These are phyloP conservation scores for Candida ortonii DNA, from an alignment of 805 yeast genomes.

Conservation along the genomic window DNA sequence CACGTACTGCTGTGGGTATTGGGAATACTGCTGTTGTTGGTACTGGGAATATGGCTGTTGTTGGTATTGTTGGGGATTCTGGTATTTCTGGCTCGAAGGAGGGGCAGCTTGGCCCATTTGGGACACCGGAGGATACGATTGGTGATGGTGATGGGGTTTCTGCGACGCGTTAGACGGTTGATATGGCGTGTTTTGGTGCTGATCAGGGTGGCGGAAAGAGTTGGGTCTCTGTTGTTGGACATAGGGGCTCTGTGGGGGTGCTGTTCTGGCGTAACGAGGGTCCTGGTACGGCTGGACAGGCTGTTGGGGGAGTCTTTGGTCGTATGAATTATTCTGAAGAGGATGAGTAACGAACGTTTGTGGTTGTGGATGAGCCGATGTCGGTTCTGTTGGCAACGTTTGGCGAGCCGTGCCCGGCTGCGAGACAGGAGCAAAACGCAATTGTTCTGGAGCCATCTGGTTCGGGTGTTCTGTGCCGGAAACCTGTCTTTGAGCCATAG, in stretches of 20 bases:
- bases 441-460: too few relatives aligned
- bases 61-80: slow-evolving; percentile 6
- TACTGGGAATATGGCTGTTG: slow-evolving; percentile 7
- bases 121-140: background rate
- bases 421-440: background rate
- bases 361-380: slow-evolving; percentile 1
- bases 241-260: too few relatives aligned
- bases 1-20: slow-evolving; percentile 1
- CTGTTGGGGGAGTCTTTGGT: background rate
- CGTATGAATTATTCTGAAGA: slow-evolving; percentile 8
- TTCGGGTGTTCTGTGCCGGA: slow-evolving; percentile 3
- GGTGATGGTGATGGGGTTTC: slow-evolving; percentile 1
- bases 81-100: slow-evolving; percentile 1
- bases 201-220: too few relatives aligned
- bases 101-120: background rate
- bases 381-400: slow-evolving; percentile 5
- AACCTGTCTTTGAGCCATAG: slow-evolving; percentile 5
- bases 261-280: background rate
- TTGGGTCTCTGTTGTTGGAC: too few relatives aligned
- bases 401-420: background rate
- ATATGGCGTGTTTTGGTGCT: background rate
- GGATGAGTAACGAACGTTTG: slow-evolving; percentile 12
- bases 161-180: background rate
- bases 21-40: slow-evolving; percentile 10
- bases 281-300: background rate